phyloP scores from a whole-genome alignment of 2,329 filamentous ascomycete species.

The Apiospora rasikravindrae region DNA sequence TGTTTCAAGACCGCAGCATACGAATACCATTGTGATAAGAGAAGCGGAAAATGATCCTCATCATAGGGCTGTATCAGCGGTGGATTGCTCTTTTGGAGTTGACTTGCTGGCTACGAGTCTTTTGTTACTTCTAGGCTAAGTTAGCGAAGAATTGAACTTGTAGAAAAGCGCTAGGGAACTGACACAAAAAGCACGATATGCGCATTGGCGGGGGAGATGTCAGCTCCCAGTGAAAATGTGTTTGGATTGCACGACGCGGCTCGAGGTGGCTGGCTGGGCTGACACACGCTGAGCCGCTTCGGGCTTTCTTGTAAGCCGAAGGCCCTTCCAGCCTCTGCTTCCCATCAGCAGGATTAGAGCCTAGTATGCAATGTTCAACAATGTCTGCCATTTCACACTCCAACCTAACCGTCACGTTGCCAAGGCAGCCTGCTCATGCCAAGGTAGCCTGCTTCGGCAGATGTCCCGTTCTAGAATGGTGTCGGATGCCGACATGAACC shows the following conservation, averaged over 20 bases:
- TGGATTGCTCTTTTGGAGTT: too few relatives aligned
- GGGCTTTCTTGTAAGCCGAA: too few relatives aligned
- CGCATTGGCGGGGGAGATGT: not conserved
- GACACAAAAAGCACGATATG: not conserved
- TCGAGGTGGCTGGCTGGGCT: too few relatives aligned
- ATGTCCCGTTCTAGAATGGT: not conserved
- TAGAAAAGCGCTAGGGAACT: too few relatives aligned
- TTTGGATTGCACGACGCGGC: too few relatives aligned
- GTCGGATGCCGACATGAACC: not conserved
- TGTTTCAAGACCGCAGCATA: too few relatives aligned
- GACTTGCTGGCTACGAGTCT: not conserved
- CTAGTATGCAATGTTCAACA: not conserved
- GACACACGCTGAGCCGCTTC: too few relatives aligned
- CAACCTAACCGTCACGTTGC: not conserved
- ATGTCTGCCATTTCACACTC: too few relatives aligned
- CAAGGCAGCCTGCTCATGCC: not conserved
- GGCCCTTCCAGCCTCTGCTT: not conserved
- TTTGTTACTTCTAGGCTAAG: not conserved
- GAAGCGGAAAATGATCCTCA: too few relatives aligned
- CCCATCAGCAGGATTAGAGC: not conserved
- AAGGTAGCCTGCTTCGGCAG: not conserved
- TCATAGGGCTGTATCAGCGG: too few relatives aligned
- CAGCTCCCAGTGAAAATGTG: too few relatives aligned
- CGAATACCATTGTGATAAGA: too few relatives aligned
- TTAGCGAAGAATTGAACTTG: not conserved